Conservation (phyloP, 352 stramenopile genomes). For the Pythium aquatile region DNA sequence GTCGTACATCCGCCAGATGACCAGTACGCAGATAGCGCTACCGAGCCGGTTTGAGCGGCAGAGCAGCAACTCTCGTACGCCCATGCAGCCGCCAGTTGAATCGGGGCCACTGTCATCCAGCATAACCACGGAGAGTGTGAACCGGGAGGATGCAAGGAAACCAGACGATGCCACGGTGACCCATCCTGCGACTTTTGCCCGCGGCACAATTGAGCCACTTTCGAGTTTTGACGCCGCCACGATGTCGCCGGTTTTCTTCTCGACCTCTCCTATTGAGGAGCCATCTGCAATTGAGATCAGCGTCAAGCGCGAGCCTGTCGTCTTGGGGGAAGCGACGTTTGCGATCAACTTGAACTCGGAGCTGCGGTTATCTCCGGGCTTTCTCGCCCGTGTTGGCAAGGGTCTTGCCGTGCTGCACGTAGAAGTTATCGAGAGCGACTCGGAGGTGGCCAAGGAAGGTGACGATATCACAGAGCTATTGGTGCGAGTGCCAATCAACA, state of each 20-base stretch:
- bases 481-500: constrained; percentile 1
- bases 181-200: constrained; percentile 20
- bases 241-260: constrained; percentile 13
- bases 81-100: background rate
- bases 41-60: constrained; percentile 17
- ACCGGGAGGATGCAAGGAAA: background rate
- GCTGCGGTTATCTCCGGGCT: constrained; percentile 68
- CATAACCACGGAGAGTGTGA: background rate
- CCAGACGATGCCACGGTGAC: constrained; percentile 3
- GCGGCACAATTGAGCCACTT: background rate
- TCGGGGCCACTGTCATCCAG: background rate
- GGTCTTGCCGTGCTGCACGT: constrained; percentile 68
- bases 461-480: constrained; percentile 10
- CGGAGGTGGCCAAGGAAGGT: background rate
- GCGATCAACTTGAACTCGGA: constrained; percentile 85
- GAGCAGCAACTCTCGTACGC: background rate
- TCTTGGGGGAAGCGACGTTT: constrained; percentile 53
- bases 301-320: constrained; percentile 18
- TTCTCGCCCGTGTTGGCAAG: constrained; percentile 74
- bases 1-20: constrained; percentile 33
- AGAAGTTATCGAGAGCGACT: constrained; percentile 39
- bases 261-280: background rate
- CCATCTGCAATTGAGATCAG: background rate
- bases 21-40: background rate
- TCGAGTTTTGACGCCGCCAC: background rate